Evolutionary conservation across 148 eudicot genomes (phyloP).

Genomic region (Camellia lanceoleosa): DNA sequence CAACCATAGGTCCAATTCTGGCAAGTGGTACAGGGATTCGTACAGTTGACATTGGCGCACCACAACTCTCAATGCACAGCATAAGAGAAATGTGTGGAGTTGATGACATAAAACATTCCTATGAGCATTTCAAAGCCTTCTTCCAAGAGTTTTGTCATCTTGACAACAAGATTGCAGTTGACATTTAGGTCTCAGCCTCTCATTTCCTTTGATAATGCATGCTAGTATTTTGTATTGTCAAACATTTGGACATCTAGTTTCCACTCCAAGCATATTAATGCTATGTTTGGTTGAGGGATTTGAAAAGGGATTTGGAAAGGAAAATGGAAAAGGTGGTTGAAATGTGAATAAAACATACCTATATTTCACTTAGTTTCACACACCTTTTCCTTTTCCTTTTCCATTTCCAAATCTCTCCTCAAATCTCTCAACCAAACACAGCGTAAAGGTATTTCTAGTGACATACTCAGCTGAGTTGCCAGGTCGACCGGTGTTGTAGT

Average conservation of each 20-base stretch:
- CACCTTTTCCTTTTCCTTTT: no score
- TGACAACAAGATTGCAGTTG: conserved; percentile 71
- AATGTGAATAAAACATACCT: no score
- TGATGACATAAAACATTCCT: conserved; percentile 78
- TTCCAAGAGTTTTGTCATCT: conserved; percentile 63
- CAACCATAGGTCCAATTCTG: conserved; percentile 94
- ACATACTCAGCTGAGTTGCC: background rate
- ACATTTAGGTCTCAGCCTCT: conserved; percentile 26
- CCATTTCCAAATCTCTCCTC: no score
- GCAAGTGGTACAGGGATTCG: conserved; percentile 97
- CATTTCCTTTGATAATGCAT: background rate
- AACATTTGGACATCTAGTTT: no score
- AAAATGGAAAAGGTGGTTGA: no score
- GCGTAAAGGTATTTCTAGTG: no score
- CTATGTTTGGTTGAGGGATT: no score
- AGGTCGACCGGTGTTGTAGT: background rate
- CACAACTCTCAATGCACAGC: conserved; percentile 97
- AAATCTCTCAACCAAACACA: no score
- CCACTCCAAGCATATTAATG: no score
- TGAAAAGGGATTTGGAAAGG: no score
- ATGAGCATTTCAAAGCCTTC: conserved; percentile 81
- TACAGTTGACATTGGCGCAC: conserved; percentile 91
- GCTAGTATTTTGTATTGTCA: background rate
- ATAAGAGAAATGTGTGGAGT: conserved; percentile 98
- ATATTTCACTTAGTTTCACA: no score